Evolutionary conservation across 1,284 basidiomycete species (phyloP), one percentile per base, ranked within the genome.

Genomic region (Xerocomus minutiporus): DNA sequence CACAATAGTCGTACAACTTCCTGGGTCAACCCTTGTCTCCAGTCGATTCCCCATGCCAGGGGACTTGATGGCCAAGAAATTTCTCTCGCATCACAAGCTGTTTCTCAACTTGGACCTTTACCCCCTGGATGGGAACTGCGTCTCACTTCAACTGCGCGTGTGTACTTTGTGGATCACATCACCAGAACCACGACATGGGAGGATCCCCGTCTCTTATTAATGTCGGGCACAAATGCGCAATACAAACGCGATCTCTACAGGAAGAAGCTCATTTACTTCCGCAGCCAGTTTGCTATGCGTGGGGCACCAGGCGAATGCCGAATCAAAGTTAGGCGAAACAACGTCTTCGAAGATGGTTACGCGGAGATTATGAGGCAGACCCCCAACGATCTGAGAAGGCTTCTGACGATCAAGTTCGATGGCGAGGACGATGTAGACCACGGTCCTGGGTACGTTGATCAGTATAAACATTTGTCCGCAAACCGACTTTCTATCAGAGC

Each of bases 111-210:
- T 28, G 93, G 94, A 6, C 93, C 93, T 25, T 75, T 97, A 41
- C 93, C 93, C 2, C 90, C 88, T 51, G 93, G 94, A 46, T 97
- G 93, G 93, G 93, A 97, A 72, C 96, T 96, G 93, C 88, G 94
- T 53, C 83, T 97, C 53, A 97, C 93, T 1, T 87, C 89, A 1
- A 96, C 93, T 1, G 91, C 93, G 1, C 83, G 93, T 46, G 92
- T 96, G 13, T 97, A 97, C 77, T 97, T 96, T 71, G 94, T 96
- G 38, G 93, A 96, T 70, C 93, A 96, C 76, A 96, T 93, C 72
- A 95, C 90, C 50, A 91, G 90, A 79, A 97, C 93, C 23, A 97
- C 94, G 15, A 96, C 93, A 1, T 97, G 93, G 93, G 94, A 97
- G 71, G 94, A 97, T 70, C 88, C 91, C 42, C 82, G 94, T 62